Evolutionary conservation across 2,329 filamentous ascomycete species (phyloP), one percentile per base, ranked within the genome.

Genomic region (Fusarium pininemorale): DNA sequence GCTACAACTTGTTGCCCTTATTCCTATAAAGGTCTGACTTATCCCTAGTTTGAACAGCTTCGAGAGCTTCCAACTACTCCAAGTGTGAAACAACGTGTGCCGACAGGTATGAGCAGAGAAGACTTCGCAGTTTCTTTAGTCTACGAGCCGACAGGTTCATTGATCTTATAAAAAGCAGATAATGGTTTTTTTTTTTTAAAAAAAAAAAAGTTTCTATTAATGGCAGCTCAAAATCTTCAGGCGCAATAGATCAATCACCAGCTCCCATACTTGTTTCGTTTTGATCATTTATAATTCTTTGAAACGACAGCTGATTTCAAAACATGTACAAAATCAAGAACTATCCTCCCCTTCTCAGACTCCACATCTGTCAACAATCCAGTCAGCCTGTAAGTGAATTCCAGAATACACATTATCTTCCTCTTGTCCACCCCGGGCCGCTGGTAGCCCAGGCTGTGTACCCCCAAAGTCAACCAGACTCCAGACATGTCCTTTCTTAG

Each of bases 401-500:
- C 50, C 50, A 7, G 50, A 24, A 37, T 53, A 37, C 9, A 13
- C n/a, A 9, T 26, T 5, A 7, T 24, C 32, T 14, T 37, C 32
- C 8, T 53, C n/a, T 20, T 37, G 8, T 11, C 18, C 6, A 1
- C 9, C n/a, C 3, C 32, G n/a, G 0, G 16, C 16, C n/a, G n/a
- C 32, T 11, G 50, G 50, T 15, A 24, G n/a, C 12, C 50, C 32
- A 3, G 50, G 50, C 6, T 53, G 50, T 3, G n/a, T 37, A 15
- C 4, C 6, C 2, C 48, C 30, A 20, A 53, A 53, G 16, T 53
- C 50, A 20, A 53, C 32, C n/a, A 37, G 6, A 53, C 32, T 37
- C 50, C 32, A 53, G 8, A 37, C 50, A 26, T 53, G 32, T 1
- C 50, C 50, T 20, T 53, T 53, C 16, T 35, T 53, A 15, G 32